phyloP scores from a whole-genome alignment of 2,329 filamentous ascomycete species.

The Huntiella decipiens region DNA sequence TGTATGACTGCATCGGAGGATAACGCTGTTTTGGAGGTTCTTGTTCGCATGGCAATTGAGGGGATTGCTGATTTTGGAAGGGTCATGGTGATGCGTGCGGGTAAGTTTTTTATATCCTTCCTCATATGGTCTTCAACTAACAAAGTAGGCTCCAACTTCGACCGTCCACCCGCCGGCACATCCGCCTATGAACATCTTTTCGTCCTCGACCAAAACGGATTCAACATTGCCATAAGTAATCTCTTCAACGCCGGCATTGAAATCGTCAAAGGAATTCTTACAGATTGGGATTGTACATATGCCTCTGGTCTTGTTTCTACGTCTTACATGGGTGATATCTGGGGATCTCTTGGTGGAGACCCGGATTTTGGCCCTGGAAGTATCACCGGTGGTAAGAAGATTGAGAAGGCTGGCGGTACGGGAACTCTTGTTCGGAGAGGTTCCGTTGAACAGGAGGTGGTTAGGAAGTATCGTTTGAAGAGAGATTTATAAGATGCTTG shows the following conservation, averaged over 20 bases:
- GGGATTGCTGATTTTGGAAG: constrained; percentile 45
- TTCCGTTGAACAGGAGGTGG: neutral
- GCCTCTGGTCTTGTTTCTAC: constrained; percentile 32
- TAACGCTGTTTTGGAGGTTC: constrained; percentile 46
- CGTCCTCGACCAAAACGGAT: constrained; percentile 41
- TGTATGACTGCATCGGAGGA: constrained; percentile 59
- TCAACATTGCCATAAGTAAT: constrained; percentile 43
- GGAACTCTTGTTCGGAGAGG: constrained; percentile 1
- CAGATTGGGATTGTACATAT: constrained; percentile 41
- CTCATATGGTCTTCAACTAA: neutral
- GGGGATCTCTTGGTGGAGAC: constrained; percentile 44
- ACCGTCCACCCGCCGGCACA: constrained; percentile 42
- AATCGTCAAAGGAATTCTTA: constrained; percentile 44
- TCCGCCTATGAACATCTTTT: constrained; percentile 40
- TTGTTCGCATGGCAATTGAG: constrained; percentile 38
- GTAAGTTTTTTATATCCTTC: constrained; percentile 15
- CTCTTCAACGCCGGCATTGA: constrained; percentile 46
- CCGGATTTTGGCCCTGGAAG: constrained; percentile 46
- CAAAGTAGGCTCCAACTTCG: constrained; percentile 42
- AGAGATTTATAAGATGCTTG: neutral
- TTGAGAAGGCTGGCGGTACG: constrained; percentile 13
- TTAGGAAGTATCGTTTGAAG: neutral
- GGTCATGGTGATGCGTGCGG: constrained; percentile 48
- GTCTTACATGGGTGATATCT: constrained; percentile 55
- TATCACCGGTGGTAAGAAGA: constrained; percentile 20